These are phyloP conservation scores for Leucocoprinus leucothites DNA, from an alignment of 768 basidiomycete species.

Conservation along the genomic window DNA sequence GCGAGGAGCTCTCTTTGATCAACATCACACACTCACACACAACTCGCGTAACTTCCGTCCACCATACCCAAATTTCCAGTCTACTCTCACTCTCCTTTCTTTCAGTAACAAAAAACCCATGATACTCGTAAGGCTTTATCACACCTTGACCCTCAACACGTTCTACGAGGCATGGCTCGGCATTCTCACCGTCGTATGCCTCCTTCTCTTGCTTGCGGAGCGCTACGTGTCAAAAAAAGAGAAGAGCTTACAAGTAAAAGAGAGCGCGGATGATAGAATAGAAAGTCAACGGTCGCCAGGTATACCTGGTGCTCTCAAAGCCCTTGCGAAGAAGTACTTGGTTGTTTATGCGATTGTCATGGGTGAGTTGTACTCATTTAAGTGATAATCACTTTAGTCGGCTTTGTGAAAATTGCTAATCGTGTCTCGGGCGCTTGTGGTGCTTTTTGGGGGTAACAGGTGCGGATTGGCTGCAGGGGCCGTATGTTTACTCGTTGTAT, in stretches of 20 bases:
- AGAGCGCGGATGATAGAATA: slow-evolving; percentile 18
- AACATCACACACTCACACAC: too few species aligned
- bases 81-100: background rate
- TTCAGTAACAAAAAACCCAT: background rate
- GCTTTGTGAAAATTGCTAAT: too few species aligned
- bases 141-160: background rate
- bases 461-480: slow-evolving; percentile 80
- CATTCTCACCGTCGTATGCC: slow-evolving; percentile 20
- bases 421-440: background rate
- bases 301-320: slow-evolving; percentile 15
- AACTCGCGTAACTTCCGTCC: too few species aligned
- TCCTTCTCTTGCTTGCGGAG: slow-evolving; percentile 19
- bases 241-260: slow-evolving; percentile 9
- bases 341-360: slow-evolving; percentile 71
- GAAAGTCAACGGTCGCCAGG: slow-evolving; percentile 13
- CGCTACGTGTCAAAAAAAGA: slow-evolving; percentile 15
- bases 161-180: slow-evolving; percentile 28
- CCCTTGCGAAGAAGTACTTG: slow-evolving; percentile 47
- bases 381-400: background rate
- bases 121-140: background rate
- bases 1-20: too few species aligned
- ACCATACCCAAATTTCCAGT: too few species aligned
- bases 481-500: slow-evolving; percentile 76
- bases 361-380: slow-evolving; percentile 39
- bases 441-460: slow-evolving; percentile 36